Conservation (phyloP, 257 asterid genomes). For the Cynanchum wilfordii region DNA sequence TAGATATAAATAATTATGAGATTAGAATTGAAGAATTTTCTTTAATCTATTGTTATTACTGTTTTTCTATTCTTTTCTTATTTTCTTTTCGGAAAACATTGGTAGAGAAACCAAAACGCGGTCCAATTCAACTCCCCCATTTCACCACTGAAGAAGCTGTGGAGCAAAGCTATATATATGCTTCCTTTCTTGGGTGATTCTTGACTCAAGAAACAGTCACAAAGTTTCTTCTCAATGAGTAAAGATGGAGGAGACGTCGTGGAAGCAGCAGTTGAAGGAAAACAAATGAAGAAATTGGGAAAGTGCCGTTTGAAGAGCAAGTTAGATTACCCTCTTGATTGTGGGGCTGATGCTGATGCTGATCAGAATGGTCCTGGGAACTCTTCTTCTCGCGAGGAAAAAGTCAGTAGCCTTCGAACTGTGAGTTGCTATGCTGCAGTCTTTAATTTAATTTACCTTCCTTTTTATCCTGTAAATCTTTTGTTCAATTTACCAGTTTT, state of each 20-base stretch:
- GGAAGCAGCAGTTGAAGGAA: constrained; percentile 50
- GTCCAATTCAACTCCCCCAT: neutral
- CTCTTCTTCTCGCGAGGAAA: constrained; percentile 80
- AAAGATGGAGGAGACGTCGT: constrained; percentile 52
- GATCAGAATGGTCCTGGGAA: constrained; percentile 82
- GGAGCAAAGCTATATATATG: constrained; percentile 10
- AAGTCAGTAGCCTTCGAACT: constrained; percentile 96
- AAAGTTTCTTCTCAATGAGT: constrained; percentile 27
- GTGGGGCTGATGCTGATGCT: constrained; percentile 65
- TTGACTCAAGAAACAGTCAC: constrained; percentile 20
- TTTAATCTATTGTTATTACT: too few relatives aligned
- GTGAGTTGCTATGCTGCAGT: constrained; percentile 39
- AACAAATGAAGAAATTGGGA: constrained; percentile 55
- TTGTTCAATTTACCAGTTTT: neutral
- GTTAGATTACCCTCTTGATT: constrained; percentile 67
- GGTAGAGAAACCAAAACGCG: neutral
- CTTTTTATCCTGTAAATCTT: neutral
- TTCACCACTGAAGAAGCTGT: neutral
- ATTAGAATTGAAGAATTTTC: too few relatives aligned
- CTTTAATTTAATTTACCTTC: neutral
- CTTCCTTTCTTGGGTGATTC: constrained; percentile 21
- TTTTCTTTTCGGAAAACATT: too few relatives aligned
- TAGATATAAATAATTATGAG: too few relatives aligned
- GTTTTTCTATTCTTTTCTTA: too few relatives aligned
- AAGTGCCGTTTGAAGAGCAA: constrained; percentile 61